These are phyloP conservation scores for Candida sp. DNA, from an alignment of 1,139 yeast species.

Conservation along the genomic window DNA sequence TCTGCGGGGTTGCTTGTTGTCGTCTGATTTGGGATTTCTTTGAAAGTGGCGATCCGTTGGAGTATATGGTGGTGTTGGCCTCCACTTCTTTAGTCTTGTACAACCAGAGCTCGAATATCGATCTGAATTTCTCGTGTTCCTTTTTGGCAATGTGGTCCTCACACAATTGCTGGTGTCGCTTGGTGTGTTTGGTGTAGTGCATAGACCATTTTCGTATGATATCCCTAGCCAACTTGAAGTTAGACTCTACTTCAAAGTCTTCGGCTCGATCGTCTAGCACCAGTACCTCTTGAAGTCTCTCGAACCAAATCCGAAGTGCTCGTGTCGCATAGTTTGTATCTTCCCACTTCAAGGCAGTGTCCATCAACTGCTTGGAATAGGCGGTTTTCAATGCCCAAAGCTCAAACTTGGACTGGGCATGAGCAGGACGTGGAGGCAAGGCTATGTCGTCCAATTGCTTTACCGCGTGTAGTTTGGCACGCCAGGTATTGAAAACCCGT, in stretches of 20 bases:
- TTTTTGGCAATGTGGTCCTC: slow-evolving; percentile 38
- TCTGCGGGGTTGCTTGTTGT: slow-evolving; percentile 31
- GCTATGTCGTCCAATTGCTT: neutral
- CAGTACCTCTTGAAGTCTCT: slow-evolving; percentile 1
- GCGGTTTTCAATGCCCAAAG: slow-evolving; percentile 12
- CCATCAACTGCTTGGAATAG: slow-evolving; percentile 8
- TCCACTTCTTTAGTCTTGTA: slow-evolving; percentile 22
- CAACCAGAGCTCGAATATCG: slow-evolving; percentile 44
- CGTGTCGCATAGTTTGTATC: slow-evolving; percentile 14
- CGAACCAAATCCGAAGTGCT: slow-evolving; percentile 13
- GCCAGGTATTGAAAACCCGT: slow-evolving; percentile 4
- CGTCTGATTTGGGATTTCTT: slow-evolving; percentile 18
- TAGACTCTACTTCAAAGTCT: slow-evolving; percentile 30
- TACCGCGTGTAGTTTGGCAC: neutral
- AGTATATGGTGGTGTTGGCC: slow-evolving; percentile 23
- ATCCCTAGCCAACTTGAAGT: slow-evolving; percentile 27
- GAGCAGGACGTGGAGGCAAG: neutral
- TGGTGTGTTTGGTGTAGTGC: slow-evolving; percentile 35
- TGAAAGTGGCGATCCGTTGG: slow-evolving; percentile 43
- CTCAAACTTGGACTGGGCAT: slow-evolving; percentile 1
- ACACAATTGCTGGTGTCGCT: slow-evolving; percentile 40
- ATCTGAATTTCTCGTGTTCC: slow-evolving; percentile 29
- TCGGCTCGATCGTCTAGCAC: slow-evolving; percentile 33
- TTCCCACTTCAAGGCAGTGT: slow-evolving; percentile 24
- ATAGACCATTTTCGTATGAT: slow-evolving; percentile 43